Base-by-base conservation (phyloP, 2,329 filamentous ascomycete genomes). In the Lasiodiplodia hormozganensis region DNA sequence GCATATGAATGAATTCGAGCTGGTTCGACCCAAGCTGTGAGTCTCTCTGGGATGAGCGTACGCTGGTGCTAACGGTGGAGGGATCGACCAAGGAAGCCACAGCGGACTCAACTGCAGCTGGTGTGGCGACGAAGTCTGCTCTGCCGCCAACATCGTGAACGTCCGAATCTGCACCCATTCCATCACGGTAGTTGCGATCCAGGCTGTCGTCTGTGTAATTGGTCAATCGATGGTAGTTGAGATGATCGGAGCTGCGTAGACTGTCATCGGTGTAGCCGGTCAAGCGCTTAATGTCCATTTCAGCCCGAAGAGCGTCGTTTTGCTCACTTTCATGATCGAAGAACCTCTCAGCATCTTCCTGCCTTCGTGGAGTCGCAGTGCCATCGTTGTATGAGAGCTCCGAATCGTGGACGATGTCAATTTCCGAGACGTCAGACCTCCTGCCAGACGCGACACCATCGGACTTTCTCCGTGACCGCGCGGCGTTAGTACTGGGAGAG, bases 61-160 rank as follows among this genome's bases (percentile, higher is more conserved):
- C 75, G 70, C 70, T 65, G 10, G 60, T 64, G 54, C 82, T 94
- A 65, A 97, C 77, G 14, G 90, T 87, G 2, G 93, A 96, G 0
- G 93, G 95, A 21, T 94, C 93, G 73, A 96, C 91, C 7, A 98
- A 83, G 18, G 94, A 97, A 8, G 95, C 95, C 12, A 98, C 94
- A 11, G 92, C 92, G 16, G 94, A 97, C 79, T 97, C 94, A 0
- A 97, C 89, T 2, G 87, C 93, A 40, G 89, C 76, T 2, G 88
- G 88, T 1, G 88, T 89, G 73, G 94, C 89, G 3, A 96, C 86
- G 75, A 93, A 90, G 72, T 92, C 86, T 2, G 93, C 90, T 73
- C 92, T 97, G 12, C 89, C 89, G 52, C 87, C 90, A 23, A 87
- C 88, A 36, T 87, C 16, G 3, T 62, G 88, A 31, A 97, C 88